These are phyloP conservation scores for Lyophyllum atratum DNA, from an alignment of 768 basidiomycete species.

Conservation along the genomic window DNA sequence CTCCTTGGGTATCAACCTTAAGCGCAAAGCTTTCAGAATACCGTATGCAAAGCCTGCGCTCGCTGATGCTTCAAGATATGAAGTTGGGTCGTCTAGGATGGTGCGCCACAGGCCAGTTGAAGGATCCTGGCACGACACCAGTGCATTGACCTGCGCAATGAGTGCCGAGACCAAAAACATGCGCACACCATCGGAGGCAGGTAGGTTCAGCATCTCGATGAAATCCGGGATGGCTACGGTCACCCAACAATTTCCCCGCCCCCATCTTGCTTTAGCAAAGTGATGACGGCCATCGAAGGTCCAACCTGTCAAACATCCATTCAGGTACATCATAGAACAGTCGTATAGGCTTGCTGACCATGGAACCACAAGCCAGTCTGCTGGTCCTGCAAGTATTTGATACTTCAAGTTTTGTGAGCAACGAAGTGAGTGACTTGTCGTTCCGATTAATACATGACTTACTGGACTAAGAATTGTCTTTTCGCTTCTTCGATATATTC, in stretches of 20 bases:
- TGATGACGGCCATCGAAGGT: constrained; percentile 48
- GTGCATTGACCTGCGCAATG: constrained; percentile 47
- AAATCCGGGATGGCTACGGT: constrained; percentile 49
- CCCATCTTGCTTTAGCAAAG: constrained; percentile 51
- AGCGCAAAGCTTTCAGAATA: constrained; percentile 43
- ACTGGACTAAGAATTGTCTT: constrained; percentile 52
- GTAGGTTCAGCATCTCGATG: constrained; percentile 45
- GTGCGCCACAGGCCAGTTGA: constrained; percentile 56
- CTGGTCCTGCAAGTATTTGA: constrained; percentile 47
- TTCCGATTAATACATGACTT: constrained; percentile 14
- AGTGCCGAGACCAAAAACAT: constrained; percentile 42
- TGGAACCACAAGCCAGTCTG: constrained; percentile 51
- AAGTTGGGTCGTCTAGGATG: constrained; percentile 49
- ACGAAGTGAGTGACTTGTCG: neutral
- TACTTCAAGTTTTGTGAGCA: constrained; percentile 21
- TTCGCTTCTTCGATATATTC: constrained; percentile 58
- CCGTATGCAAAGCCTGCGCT: constrained; percentile 53
- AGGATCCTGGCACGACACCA: constrained; percentile 45
- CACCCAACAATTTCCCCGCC: constrained; percentile 57
- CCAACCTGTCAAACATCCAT: constrained; percentile 32
- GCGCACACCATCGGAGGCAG: constrained; percentile 41
- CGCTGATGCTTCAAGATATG: constrained; percentile 52
- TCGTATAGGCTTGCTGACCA: constrained; percentile 27
- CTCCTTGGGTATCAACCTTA: constrained; percentile 43
- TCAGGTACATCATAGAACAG: neutral